Evolutionary conservation across 106 monocot species (phyloP).

Genomic region (Xerophyta viscosa): DNA sequence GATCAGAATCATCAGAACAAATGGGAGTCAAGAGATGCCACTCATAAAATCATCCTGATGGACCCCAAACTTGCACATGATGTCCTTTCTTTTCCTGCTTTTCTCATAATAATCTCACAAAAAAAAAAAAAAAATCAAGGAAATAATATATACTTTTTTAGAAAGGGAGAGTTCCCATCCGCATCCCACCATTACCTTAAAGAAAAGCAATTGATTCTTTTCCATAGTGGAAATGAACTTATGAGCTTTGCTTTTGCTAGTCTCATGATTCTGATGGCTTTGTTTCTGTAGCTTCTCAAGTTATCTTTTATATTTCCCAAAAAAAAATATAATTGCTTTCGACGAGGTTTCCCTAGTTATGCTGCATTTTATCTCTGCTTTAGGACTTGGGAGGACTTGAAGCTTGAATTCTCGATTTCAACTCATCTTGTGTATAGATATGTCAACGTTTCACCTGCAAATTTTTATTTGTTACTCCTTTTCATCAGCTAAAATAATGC

Average conservation of each 20-base stretch:
- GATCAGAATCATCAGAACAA: conserved; percentile 1
- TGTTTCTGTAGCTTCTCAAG: neutral
- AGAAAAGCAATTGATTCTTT: neutral
- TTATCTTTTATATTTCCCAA: neutral
- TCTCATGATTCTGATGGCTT: neutral
- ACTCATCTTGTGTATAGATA: no score
- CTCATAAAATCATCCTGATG: no score
- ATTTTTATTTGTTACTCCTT: no score
- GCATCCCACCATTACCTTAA: neutral
- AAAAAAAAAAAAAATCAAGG: neutral
- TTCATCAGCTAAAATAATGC: no score
- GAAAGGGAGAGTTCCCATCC: neutral
- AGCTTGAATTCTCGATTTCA: no score
- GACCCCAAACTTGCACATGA: neutral
- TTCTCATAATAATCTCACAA: neutral
- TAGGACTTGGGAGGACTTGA: no score
- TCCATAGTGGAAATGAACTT: neutral
- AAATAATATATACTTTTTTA: no score
- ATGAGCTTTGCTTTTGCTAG: neutral
- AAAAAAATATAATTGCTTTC: no score
- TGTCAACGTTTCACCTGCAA: no score
- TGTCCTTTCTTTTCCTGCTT: neutral
- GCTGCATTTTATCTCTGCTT: no score
- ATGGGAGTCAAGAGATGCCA: neutral
- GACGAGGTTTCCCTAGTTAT: no score